Percentiles rank a stretch among this genome's conserved stretches.
These are phyloP conservation scores for Posidonia australis DNA, from an alignment of 106 monocot species.

Conservation along the genomic window DNA sequence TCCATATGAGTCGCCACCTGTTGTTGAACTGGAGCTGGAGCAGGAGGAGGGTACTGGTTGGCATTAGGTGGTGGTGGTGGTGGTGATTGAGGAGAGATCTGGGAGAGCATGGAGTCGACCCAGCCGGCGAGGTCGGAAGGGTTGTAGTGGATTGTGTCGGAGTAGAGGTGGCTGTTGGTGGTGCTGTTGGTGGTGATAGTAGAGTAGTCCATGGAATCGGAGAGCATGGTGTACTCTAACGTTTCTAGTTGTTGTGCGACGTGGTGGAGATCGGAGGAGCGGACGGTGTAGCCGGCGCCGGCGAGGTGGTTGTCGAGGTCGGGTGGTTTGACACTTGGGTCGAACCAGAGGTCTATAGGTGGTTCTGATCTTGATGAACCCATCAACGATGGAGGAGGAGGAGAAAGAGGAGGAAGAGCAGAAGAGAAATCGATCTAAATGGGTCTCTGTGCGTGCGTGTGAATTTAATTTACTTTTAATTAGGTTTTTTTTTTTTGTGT, in stretches of 20 bases:
- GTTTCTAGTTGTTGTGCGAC: constrained; percentile 16
- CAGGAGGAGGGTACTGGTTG: background rate
- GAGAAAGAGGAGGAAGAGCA: too few species aligned
- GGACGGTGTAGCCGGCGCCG: constrained; percentile 27
- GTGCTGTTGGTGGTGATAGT: background rate
- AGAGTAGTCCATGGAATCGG: too few species aligned
- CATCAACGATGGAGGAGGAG: too few species aligned
- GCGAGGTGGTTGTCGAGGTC: constrained; percentile 24
- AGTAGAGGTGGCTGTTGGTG: background rate
- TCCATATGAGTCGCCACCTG: background rate
- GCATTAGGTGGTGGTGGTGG: background rate
- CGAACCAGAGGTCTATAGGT: background rate
- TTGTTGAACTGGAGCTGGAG: background rate
- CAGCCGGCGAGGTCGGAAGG: constrained; percentile 44
- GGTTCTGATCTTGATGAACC: background rate
- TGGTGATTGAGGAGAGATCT: constrained; percentile 4
- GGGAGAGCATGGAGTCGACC: constrained; percentile 46
- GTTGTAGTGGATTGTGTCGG: constrained; percentile 31
- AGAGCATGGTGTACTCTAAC: constrained; percentile 11
- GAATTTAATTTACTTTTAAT: too few species aligned
- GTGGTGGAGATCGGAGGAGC: constrained; percentile 29
- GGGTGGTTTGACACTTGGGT: background rate
- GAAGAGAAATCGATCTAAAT: too few species aligned
- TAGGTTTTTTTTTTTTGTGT: too few species aligned
- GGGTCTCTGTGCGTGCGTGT: too few species aligned